Evolutionary conservation across 495 filamentous ascomycete genomes (phyloP), one percentile per base, ranked within the genome.

Genomic region (Rostrohypoxylon terebratum): DNA sequence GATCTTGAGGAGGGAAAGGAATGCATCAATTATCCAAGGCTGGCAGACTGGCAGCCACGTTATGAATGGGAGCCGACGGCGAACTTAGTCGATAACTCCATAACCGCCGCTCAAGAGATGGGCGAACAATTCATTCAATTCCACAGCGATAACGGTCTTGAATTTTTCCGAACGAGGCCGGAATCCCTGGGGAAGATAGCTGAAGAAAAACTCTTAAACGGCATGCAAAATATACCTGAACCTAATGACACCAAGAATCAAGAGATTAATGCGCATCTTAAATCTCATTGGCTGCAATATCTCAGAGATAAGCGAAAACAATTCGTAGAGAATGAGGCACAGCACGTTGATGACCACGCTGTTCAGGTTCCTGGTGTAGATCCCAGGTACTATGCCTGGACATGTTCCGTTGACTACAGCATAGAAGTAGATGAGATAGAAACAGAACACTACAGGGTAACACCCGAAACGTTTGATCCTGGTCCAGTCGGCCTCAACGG

Each of bases 1-100:
- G 69, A 62, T 25, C 63, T 68, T 6, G 59, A 68, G 21, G 58
- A 68, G 18, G 23, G 21, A 11, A 14, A 5, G 6, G 0, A 31
- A 5, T 28, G 23, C n/a, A 23, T 23, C 3, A 53, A 53, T 31
- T 2, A n/a, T 10, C 10, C 23, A 14, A 31, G 3, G 0, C 23
- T 53, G 10, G n/a, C 7, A 2, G 23, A 10, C 23, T 50, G 9
- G 51, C 2, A 8, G 28, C 4, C 6, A 18, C 1, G 36, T 20
- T 55, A 55, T 20, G 1, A 20, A 20, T 55, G 51, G 51, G 51
- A 55, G 31, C 14, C 1, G n/a, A 16, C 0, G 1, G 1, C 8
- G 5, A 53, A n/a, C 28, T 1, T 7, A 1, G 8, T 4, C 2
- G 51, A 36, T 11, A 55, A 36, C 14, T 34, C 4, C 8, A 20